phyloP scores from a whole-genome alignment of 2,329 filamentous ascomycete genomes.

The Tolypocladium ovalisporum region DNA sequence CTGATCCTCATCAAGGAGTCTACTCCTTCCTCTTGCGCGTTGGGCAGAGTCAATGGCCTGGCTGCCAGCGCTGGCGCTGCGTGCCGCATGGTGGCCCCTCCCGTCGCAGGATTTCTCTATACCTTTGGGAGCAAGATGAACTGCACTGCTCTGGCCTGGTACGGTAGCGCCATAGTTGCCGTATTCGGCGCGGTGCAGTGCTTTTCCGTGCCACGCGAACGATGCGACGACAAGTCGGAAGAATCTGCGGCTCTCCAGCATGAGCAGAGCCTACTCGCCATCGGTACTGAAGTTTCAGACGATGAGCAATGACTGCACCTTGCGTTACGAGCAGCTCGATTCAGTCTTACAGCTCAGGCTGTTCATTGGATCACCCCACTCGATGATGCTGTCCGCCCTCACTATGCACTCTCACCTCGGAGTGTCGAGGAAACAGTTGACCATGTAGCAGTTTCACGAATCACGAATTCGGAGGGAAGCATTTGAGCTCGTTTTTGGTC shows the following conservation, averaged over 20 bases:
- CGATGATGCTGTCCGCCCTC: neutral
- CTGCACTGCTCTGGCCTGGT: slow-evolving; percentile 54
- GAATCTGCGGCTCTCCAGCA: slow-evolving; percentile 13
- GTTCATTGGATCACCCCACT: neutral
- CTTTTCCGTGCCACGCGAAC: slow-evolving; percentile 36
- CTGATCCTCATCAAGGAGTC: slow-evolving; percentile 59
- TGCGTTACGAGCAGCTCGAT: neutral
- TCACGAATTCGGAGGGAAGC: neutral
- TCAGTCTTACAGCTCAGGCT: neutral
- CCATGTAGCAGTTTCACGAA: slow-evolving; percentile 9
- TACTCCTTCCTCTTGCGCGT: slow-evolving; percentile 41
- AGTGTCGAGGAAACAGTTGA: slow-evolving; percentile 8
- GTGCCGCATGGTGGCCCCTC: slow-evolving; percentile 57
- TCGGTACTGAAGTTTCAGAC: slow-evolving; percentile 20
- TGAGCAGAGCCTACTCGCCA: slow-evolving; percentile 4
- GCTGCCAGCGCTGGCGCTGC: slow-evolving; percentile 55
- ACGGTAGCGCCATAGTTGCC: slow-evolving; percentile 47
- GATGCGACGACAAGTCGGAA: slow-evolving; percentile 14
- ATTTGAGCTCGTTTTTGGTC: neutral
- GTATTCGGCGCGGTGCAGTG: slow-evolving; percentile 48
- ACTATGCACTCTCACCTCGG: neutral
- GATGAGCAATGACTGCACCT: slow-evolving; percentile 9
- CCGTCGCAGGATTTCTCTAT: slow-evolving; percentile 53
- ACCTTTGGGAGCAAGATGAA: slow-evolving; percentile 45
- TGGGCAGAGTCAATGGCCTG: slow-evolving; percentile 56